These are phyloP conservation scores for Eucalyptus microcorys DNA, from an alignment of 345 rosid species.

Conservation along the genomic window DNA sequence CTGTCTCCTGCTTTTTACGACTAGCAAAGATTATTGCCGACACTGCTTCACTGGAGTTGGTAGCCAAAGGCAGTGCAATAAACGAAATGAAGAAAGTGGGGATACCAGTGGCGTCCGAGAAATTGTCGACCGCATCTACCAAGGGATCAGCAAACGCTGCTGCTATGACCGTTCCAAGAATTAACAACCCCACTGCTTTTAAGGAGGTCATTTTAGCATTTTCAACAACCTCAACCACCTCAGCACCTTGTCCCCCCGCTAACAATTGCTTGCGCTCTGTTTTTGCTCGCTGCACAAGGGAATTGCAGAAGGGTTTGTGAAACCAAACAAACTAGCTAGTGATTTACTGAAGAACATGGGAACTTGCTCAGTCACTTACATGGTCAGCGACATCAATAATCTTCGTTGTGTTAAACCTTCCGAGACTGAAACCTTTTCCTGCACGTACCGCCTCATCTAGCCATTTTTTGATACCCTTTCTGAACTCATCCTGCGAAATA, in stretches of 20 bases:
- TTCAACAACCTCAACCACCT: slow-evolving; percentile 26
- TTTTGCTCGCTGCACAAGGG: slow-evolving; percentile 46
- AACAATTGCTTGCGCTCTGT: slow-evolving; percentile 45
- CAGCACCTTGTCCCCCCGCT: slow-evolving; percentile 27
- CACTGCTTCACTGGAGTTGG: slow-evolving; percentile 91
- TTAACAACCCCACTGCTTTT: slow-evolving; percentile 60
- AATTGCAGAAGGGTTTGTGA: background rate
- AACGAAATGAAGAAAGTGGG: slow-evolving; percentile 98
- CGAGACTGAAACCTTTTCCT: slow-evolving; percentile 3
- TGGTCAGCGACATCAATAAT: slow-evolving; percentile 17
- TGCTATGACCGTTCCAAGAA: slow-evolving; percentile 72
- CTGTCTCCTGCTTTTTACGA: slow-evolving; percentile 64
- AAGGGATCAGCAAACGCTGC: slow-evolving; percentile 95
- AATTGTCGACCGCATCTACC: slow-evolving; percentile 85
- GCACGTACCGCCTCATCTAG: slow-evolving; percentile 21
- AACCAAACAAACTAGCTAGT: background rate
- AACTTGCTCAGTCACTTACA: slow-evolving; percentile 16
- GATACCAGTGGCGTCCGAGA: slow-evolving; percentile 79
- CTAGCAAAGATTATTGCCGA: slow-evolving; percentile 85
- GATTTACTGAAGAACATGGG: background rate
- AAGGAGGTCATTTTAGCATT: slow-evolving; percentile 33
- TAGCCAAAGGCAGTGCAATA: slow-evolving; percentile 81
- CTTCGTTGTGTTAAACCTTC: slow-evolving; percentile 29
- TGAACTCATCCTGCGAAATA: slow-evolving; percentile 36
- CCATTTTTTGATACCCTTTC: slow-evolving; percentile 47